A percentile compares a stretch with the other conserved stretches of the same genome.
These are phyloP conservation scores for Russula sp. DNA, from an alignment of 768 basidiomycete species.

Conservation along the genomic window DNA sequence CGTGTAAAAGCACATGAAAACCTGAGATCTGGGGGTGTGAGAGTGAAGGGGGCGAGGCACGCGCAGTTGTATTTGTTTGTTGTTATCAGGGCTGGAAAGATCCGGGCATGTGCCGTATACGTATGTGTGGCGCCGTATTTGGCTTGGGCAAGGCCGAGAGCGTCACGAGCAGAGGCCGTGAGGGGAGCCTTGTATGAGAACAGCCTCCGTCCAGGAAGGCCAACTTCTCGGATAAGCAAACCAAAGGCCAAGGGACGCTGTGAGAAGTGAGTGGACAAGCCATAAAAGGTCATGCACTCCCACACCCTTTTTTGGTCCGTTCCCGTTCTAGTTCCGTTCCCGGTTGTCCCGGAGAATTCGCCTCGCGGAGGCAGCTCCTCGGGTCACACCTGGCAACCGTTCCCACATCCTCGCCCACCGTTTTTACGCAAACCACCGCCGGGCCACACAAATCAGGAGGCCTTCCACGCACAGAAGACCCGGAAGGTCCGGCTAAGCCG, in stretches of 20 bases:
- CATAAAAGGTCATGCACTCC: slow-evolving; percentile 4
- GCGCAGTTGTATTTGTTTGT: slow-evolving; percentile 4
- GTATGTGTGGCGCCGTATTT: slow-evolving; percentile 4
- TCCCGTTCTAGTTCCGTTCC: not conserved
- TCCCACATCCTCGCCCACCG: slow-evolving; percentile 6
- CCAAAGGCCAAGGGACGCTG: not conserved
- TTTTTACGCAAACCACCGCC: slow-evolving; percentile 3
- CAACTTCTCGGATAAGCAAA: slow-evolving; percentile 6
- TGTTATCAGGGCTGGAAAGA: slow-evolving; percentile 14
- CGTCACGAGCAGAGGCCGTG: not conserved
- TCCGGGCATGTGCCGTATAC: slow-evolving; percentile 14
- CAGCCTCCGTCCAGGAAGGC: not conserved
- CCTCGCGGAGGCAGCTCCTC: not conserved
- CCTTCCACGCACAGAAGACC: slow-evolving; percentile 56
- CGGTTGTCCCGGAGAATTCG: not conserved
- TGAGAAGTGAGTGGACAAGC: slow-evolving; percentile 1
- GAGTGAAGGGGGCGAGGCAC: not conserved
- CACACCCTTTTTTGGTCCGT: slow-evolving; percentile 2
- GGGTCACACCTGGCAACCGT: slow-evolving; percentile 14
- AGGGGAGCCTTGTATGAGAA: not conserved
- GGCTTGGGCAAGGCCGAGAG: slow-evolving; percentile 4
- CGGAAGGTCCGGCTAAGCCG: slow-evolving; percentile 50
- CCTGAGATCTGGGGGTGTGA: slow-evolving; percentile 10
- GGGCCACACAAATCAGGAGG: slow-evolving; percentile 24
- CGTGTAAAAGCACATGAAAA: slow-evolving; percentile 19